Conservation (phyloP, 768 basidiomycete genomes). For the Chalciporus piperatus region DNA sequence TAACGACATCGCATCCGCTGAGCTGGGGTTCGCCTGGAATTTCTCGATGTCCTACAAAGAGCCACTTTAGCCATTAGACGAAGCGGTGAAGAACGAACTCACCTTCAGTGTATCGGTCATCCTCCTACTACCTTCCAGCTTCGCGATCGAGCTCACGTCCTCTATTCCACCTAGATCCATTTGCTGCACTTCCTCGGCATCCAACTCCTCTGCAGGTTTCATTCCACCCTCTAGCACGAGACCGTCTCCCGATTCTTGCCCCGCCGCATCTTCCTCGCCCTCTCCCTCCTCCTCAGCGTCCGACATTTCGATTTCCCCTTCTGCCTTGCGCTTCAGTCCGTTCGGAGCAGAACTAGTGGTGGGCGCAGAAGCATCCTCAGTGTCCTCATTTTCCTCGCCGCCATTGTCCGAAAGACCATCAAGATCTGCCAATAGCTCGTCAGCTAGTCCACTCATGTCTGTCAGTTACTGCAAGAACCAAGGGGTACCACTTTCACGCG, state of each 20-base stretch:
- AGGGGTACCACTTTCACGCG: not conserved
- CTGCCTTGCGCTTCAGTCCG: slow-evolving; percentile 64
- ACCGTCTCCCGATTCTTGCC: slow-evolving; percentile 43
- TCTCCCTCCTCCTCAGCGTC: slow-evolving; percentile 48
- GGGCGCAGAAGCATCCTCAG: slow-evolving; percentile 24
- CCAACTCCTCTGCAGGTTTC: slow-evolving; percentile 92
- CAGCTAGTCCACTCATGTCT: slow-evolving; percentile 79
- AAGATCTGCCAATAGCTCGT: slow-evolving; percentile 91
- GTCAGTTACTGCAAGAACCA: not conserved
- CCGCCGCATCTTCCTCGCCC: slow-evolving; percentile 37
- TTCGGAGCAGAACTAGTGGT: slow-evolving; percentile 22
- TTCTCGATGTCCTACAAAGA: slow-evolving; percentile 78
- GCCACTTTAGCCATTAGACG: not conserved
- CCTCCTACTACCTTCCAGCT: slow-evolving; percentile 81
- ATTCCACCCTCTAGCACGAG: slow-evolving; percentile 85
- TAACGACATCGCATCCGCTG: slow-evolving; percentile 72
- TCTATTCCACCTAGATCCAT: slow-evolving; percentile 88
- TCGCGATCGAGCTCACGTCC: slow-evolving; percentile 87
- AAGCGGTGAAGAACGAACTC: slow-evolving; percentile 6
- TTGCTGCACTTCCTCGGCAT: slow-evolving; percentile 88
- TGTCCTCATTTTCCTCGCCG: slow-evolving; percentile 48
- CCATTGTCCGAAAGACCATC: slow-evolving; percentile 78
- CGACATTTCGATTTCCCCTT: slow-evolving; percentile 51
- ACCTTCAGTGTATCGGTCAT: slow-evolving; percentile 88
- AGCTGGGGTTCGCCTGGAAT: slow-evolving; percentile 76